Evolutionary conservation across 306 rosid species (phyloP), one percentile per base, ranked within the genome.

Genomic region (Senna siamea): DNA sequence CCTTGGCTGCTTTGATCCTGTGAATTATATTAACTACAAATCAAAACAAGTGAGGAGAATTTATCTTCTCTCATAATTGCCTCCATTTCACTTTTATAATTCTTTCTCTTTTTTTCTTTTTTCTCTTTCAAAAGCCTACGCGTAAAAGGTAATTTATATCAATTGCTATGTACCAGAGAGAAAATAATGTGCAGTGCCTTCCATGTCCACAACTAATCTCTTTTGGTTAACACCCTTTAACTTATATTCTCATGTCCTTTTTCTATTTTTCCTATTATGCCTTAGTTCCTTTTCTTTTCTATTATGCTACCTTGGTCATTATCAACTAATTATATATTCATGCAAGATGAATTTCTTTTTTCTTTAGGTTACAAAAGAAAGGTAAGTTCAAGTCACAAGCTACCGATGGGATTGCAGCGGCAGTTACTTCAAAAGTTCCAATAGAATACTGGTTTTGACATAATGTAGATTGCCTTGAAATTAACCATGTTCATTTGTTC

Each of bases 1-100:
- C 82, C 84, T 19, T 48, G 55, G 51, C 73, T 68, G 10, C 35
- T 67, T 4, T 72, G 75, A 43, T 80, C 79, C 82, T 84, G 76
- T 47, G 73, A 68, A 38, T 80, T 72, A 43, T 69, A 61, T 38
- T 20, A 47, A 43, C 52, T 34, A 35, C 47, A n/a, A 30, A 51
- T n/a, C 50, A n/a, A 46, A 56, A 12, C 5, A 60, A 26, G 65
- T 7, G 6, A 23, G 38, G 47, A 11, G 62, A 57, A 53, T 7
- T 46, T 28, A 23, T 7, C 56, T 52, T 6, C 13, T 23, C 2
- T 26, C 9, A 38, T 64, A 30, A 17, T 41, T 53, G 20, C 64
- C 64, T 51, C 26, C 20, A 55, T 46, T 20, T 5, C 3, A 30
- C 44, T 43, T 69, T 59, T 57, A 28, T 54, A 54, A 54, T 9